phyloP scores from a whole-genome alignment of 805 yeast species.

The Grigorovia humatica region DNA sequence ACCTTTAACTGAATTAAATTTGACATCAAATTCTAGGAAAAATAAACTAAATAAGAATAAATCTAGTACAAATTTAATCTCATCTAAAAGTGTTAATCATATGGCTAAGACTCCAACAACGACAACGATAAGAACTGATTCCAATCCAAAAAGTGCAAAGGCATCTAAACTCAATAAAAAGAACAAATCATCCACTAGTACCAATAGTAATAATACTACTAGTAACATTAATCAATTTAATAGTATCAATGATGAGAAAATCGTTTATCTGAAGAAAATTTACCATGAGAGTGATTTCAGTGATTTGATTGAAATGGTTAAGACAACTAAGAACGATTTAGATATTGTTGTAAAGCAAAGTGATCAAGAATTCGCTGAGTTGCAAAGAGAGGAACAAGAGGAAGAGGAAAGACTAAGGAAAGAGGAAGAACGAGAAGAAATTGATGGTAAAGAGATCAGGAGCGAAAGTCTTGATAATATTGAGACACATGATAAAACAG shows the following conservation, averaged over 20 bases:
- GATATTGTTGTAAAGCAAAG: slow-evolving; percentile 14
- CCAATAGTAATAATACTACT: not conserved
- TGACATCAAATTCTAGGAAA: slow-evolving; percentile 1
- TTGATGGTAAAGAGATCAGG: not conserved
- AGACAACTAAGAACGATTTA: slow-evolving; percentile 22
- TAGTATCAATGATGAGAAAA: not conserved
- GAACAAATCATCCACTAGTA: not conserved
- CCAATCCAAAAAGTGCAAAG: not conserved
- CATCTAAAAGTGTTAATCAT: not conserved
- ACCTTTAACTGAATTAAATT: slow-evolving; percentile 6
- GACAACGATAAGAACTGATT: not conserved
- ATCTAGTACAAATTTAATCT: not conserved
- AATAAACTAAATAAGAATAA: not conserved
- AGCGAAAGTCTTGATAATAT: too few relatives aligned
- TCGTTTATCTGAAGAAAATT: slow-evolving; percentile 16
- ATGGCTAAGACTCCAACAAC: not conserved
- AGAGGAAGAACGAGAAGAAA: slow-evolving; percentile 1
- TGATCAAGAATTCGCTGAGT: slow-evolving; percentile 4
- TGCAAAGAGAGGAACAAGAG: slow-evolving; percentile 3
- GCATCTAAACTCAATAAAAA: not conserved
- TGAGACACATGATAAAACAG: too few relatives aligned
- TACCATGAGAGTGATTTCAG: slow-evolving; percentile 21
- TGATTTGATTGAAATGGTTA: slow-evolving; percentile 21
- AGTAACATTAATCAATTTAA: not conserved
- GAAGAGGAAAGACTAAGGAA: slow-evolving; percentile 1